These are phyloP conservation scores for Fraxinus cuspidata DNA, from an alignment of 257 asterid species.

Conservation along the genomic window DNA sequence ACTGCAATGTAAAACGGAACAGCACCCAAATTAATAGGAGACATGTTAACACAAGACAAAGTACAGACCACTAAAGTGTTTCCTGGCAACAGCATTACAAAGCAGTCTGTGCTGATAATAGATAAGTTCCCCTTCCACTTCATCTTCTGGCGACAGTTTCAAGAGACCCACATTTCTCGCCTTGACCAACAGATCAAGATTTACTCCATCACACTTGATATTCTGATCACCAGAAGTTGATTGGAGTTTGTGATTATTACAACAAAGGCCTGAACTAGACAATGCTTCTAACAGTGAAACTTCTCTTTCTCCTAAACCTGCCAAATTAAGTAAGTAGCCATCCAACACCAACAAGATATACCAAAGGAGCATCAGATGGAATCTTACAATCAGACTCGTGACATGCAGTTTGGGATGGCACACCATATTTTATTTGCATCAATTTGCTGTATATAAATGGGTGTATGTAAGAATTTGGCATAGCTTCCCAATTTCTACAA, in stretches of 20 bases:
- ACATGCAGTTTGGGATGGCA: conserved; percentile 35
- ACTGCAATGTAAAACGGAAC: conserved; percentile 1
- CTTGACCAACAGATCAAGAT: conserved; percentile 55
- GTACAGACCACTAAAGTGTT: conserved; percentile 61
- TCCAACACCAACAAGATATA: conserved; percentile 23
- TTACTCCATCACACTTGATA: conserved; percentile 38
- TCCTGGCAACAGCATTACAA: conserved; percentile 52
- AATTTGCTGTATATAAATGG: conserved; percentile 61
- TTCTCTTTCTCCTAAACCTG: conserved; percentile 67
- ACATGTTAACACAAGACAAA: conserved; percentile 25
- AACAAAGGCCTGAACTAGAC: conserved; percentile 81
- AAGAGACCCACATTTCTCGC: conserved; percentile 54
- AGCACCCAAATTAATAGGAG: conserved; percentile 1
- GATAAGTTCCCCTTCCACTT: conserved; percentile 90
- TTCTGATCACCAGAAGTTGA: conserved; percentile 40
- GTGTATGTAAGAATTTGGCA: conserved; percentile 51
- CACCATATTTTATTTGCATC: conserved; percentile 45
- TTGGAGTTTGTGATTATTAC: conserved; percentile 47
- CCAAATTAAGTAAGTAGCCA: conserved; percentile 38
- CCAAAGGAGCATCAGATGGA: conserved; percentile 25
- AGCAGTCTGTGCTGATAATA: conserved; percentile 73
- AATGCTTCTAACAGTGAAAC: conserved; percentile 70
- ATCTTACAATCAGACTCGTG: conserved; percentile 52
- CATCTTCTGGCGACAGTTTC: conserved; percentile 79
- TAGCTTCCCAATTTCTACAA: conserved; percentile 56